phyloP scores from a whole-genome alignment of 2,329 filamentous ascomycete genomes.

The Sporothrix luriei region DNA sequence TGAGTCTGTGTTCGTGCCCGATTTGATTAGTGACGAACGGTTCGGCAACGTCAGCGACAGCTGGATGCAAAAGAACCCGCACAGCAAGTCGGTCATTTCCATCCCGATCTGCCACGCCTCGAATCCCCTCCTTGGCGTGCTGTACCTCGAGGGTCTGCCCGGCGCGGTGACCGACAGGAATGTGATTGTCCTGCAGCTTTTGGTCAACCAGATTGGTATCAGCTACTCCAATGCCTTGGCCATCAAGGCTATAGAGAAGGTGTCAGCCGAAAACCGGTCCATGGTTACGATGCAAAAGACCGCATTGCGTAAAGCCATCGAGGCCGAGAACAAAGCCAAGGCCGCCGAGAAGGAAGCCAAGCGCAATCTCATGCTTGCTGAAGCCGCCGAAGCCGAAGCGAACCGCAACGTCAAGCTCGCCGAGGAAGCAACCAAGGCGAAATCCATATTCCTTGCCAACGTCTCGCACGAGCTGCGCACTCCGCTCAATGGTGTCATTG shows the following conservation, averaged over 20 bases:
- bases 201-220: slow-evolving; percentile 78
- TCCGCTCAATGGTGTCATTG: slow-evolving; percentile 84
- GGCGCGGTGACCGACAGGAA: slow-evolving; percentile 77
- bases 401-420: slow-evolving; percentile 78
- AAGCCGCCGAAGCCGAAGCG: slow-evolving; percentile 77
- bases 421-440: slow-evolving; percentile 80
- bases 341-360: slow-evolving; percentile 74
- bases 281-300: slow-evolving; percentile 78
- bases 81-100: slow-evolving; percentile 75
- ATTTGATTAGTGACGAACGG: slow-evolving; percentile 73
- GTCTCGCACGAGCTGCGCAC: slow-evolving; percentile 81
- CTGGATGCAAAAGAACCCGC: slow-evolving; percentile 69
- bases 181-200: slow-evolving; percentile 65
- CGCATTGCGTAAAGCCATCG: slow-evolving; percentile 69
- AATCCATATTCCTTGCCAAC: slow-evolving; percentile 77
- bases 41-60: slow-evolving; percentile 73
- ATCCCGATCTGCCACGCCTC: slow-evolving; percentile 75
- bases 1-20: slow-evolving; percentile 72
- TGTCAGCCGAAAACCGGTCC: slow-evolving; percentile 74
- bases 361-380: slow-evolving; percentile 76
- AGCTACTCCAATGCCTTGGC: slow-evolving; percentile 69
- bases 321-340: slow-evolving; percentile 76
- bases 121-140: slow-evolving; percentile 69
- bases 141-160: slow-evolving; percentile 75
- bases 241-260: slow-evolving; percentile 72